Evolutionary conservation across 1,284 basidiomycete genomes (phyloP).

Genomic region (Mycena citricolor): DNA sequence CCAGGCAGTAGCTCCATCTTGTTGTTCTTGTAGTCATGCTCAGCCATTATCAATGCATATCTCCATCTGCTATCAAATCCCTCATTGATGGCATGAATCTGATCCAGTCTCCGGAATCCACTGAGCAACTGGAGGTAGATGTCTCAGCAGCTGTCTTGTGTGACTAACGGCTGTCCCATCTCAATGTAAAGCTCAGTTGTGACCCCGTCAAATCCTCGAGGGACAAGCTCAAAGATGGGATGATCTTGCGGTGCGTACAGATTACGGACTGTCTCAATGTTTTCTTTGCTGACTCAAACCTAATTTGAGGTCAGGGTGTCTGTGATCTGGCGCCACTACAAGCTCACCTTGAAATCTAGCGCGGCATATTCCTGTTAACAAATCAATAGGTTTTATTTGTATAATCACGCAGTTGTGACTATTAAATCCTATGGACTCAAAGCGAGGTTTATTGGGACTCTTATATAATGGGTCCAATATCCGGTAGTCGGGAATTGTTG

Average conservation of each 20-base stretch:
- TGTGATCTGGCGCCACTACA: neutral
- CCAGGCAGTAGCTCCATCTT: too few relatives aligned
- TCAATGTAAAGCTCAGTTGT: neutral
- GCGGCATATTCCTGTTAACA: slow-evolving; percentile 3
- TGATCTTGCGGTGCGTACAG: neutral
- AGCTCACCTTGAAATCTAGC: slow-evolving; percentile 9
- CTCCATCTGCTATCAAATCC: too few relatives aligned
- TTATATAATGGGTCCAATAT: too few relatives aligned
- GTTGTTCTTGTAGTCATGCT: too few relatives aligned
- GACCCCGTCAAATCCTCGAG: slow-evolving; percentile 4
- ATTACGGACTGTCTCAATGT: neutral
- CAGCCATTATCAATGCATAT: too few relatives aligned
- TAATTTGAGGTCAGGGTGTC: neutral
- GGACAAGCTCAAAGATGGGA: slow-evolving; percentile 6
- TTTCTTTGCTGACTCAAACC: neutral
- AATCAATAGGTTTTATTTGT: too few relatives aligned
- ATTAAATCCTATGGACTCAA: too few relatives aligned
- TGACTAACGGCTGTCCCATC: neutral
- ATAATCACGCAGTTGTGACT: too few relatives aligned
- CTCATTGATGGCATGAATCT: neutral
- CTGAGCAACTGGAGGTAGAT: neutral
- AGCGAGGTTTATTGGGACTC: too few relatives aligned
- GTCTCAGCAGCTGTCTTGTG: neutral
- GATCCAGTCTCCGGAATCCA: neutral
- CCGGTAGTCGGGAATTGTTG: too few relatives aligned